Base-by-base conservation (phyloP, 805 yeast genomes). In the Yamadazyma kitorensis region DNA sequence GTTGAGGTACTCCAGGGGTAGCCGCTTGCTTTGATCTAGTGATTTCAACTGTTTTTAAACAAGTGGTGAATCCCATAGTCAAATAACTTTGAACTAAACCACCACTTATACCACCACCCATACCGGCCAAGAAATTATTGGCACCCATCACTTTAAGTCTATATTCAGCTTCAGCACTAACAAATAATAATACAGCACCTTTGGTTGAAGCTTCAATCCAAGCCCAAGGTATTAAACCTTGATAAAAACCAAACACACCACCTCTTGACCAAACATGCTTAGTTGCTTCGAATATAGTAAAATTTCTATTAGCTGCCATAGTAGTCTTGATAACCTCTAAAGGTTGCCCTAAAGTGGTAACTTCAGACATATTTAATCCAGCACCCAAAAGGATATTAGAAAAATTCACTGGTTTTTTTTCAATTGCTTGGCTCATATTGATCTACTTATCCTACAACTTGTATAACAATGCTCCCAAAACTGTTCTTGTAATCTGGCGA, bases 161-260 rank as follows among this genome's bases (percentile, higher is more conserved):
- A 60, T 86, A 86, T 63, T 93, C 98, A 33, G 88, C 85, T 57
- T 93, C 98, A 29, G 94, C 80, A 29, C 95, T 82, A 21, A 88
- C 96, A 52, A 93, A 93, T 48, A 93, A 71, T 37, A 93, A 70
- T 6, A 89, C 96, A 4, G 98, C 97, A 59, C 98, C 98, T 61
- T 93, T 93, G 23, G 98, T 93, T n/a, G 96, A 85, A 7, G 96
- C 98, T 64, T 91, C 98, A 49, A 93, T 85, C 97, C 98, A 89
- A 5, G 98, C 98, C 98, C 98, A 93, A 29, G 98, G 98, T 45
- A 91, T 89, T 56, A 93, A 72, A 20, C 98, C 98, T 62, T 93
- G 98, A 65, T 89, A 93, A 67, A 89, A 93, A 0, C 98, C 98
- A 18, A 76, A 56, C 12, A 82, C 51, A 34, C 98, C 98, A 46